Base-by-base conservation (phyloP, 495 filamentous ascomycete species). In the Neurospora sublineolata region DNA sequence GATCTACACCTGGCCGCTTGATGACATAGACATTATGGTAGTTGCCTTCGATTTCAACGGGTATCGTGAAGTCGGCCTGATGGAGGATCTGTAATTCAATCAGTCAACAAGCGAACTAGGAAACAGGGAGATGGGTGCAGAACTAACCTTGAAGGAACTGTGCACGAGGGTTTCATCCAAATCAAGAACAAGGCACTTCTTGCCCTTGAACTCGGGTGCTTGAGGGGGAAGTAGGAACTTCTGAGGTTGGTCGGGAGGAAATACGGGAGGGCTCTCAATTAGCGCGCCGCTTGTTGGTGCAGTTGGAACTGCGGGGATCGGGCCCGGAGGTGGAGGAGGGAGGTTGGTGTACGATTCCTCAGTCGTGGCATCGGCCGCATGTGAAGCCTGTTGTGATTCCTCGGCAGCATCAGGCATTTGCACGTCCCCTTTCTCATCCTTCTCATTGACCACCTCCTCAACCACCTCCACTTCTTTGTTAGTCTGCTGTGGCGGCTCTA, bases 1-100 rank as follows among this genome's bases (percentile, higher is more conserved):
- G 89, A 78, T 99, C 95, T 18, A 98, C 95, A 37, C 95, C 95
- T 30, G 95, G 95, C 70, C 95, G 89, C 82, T 99, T 99, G 79
- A 98, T 98, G 68, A 99, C 95, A 79, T 99, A 99, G 67, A 99
- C 97, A 75, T 99, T 99, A 81, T 99, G 95, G 78, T 94, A 97
- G 79, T 97, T 95, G 18, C 95, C 95, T 81, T 99, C 95, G 72
- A 99, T 99, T 79, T 99, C 95, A 39, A 99, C 96, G 1, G 95
- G 95, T 79, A 99, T 98, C 14, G 96, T 99, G 77, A 99, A 97
- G 83, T 99, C 95, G 60, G 95, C 96, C 84, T 97, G 94, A 75
- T 98, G 93, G 60, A 99, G 87, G 74, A 98, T 94, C 95, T 99
- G 74, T 23, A 69, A 37, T 38, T 73, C 20, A 37, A 70, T 12